Base-by-base conservation (phyloP, 2,329 filamentous ascomycete species). In the Basipetospora sp. region DNA sequence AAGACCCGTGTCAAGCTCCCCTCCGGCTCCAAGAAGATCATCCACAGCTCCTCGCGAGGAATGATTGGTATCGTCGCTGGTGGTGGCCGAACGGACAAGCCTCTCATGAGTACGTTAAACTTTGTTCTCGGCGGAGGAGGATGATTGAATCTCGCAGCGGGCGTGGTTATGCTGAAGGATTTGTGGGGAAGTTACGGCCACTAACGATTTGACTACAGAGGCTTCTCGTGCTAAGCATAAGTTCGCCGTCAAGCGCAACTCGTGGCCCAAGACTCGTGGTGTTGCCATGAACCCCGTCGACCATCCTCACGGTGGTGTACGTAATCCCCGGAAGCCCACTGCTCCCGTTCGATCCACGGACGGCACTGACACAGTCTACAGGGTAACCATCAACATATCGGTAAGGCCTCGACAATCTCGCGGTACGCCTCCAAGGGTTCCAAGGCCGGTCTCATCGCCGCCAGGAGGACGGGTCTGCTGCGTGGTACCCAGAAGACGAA, bases 251-350 rank as follows among this genome's bases (percentile, higher is more conserved):
- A 98, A 98, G 86, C 86, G 90, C 64, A 96, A 98, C 85, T 88
- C 79, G 63, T 98, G 90, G 90, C 90, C 90, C 71, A 94, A 93
- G 84, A 98, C 90, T 77, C 88, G 90, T 90, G 90, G 90, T 94
- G 90, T 98, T 80, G 90, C 90, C 69, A 98, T 98, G 90, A 98
- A 98, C 75, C 90, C 90, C 58, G 90, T 98, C 60, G 90, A 98
- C 72, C 90, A 98, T 78, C 83, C 83, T 67, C 83, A 90, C 80
- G 83, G 83, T 83, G 82, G 80, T 84, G 71, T 73, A 73, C 55
- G 69, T 74, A 54, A 41, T 35, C 34, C 34, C 40, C 4, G 31
- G 11, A 25, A 25, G 6, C 22, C 11, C n/a, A n/a, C n/a, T 25
- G 6, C 22, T 11, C 22, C 22, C 22, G 6, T 25, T 25, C 22